phyloP scores from a whole-genome alignment of 495 filamentous ascomycete genomes.

The Staphylotrichum tortipilum region DNA sequence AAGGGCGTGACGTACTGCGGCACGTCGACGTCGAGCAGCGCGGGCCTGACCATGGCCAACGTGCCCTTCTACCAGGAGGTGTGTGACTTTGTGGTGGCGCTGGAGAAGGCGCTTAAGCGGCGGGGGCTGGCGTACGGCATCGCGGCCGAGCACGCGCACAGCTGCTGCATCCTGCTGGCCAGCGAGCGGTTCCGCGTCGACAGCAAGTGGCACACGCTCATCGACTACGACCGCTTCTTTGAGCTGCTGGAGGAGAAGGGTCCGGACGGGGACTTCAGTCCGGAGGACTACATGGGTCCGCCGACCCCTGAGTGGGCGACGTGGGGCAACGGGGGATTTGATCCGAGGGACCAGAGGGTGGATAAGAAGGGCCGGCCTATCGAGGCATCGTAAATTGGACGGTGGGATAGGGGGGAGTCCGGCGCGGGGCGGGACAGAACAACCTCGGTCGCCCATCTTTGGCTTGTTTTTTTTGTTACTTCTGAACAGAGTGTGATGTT shows the following conservation, averaged over 20 bases:
- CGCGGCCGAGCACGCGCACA: slow-evolving; percentile 88
- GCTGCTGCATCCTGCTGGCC: slow-evolving; percentile 82
- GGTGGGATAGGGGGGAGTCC: not conserved
- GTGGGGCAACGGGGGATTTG: slow-evolving; percentile 92
- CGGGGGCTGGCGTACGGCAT: slow-evolving; percentile 77
- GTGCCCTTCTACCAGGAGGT: slow-evolving; percentile 94
- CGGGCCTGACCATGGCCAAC: slow-evolving; percentile 87
- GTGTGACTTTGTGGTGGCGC: slow-evolving; percentile 62
- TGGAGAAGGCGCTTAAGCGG: slow-evolving; percentile 55
- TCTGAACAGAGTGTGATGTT: not conserved
- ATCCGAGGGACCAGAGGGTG: slow-evolving; percentile 80
- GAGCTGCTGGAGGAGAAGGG: slow-evolving; percentile 64
- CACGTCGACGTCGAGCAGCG: slow-evolving; percentile 67
- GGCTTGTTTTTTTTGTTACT: too few species aligned
- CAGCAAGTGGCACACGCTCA: slow-evolving; percentile 81
- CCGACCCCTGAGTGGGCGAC: slow-evolving; percentile 85
- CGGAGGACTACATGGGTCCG: slow-evolving; percentile 81
- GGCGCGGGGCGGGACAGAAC: not conserved
- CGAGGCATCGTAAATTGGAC: slow-evolving; percentile 20
- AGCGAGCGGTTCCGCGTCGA: slow-evolving; percentile 62
- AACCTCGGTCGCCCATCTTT: too few species aligned
- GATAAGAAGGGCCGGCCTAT: slow-evolving; percentile 61
- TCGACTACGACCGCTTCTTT: slow-evolving; percentile 87
- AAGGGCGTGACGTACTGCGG: slow-evolving; percentile 98
- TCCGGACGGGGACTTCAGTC: slow-evolving; percentile 58